Evolutionary conservation across 805 yeast genomes (phyloP).

Genomic region (Diddensiella santjacobensis): DNA sequence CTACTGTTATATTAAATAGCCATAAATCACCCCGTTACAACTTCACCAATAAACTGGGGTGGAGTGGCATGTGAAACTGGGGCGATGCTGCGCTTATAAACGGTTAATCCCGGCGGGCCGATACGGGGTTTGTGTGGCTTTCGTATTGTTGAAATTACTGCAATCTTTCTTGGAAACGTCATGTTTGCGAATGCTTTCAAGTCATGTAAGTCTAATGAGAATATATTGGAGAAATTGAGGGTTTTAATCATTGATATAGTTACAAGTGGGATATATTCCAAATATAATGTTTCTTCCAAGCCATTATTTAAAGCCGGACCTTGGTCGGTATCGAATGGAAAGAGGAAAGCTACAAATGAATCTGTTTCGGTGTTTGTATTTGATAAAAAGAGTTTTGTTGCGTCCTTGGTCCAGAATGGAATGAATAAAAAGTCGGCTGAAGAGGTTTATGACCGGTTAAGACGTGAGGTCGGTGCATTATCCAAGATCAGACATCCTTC

Average conservation of each 20-base stretch:
- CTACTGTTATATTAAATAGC: no score
- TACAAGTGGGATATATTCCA: constrained; percentile 30
- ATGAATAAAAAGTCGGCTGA: constrained; percentile 47
- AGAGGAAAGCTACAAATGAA: constrained; percentile 46
- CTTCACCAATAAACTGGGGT: no score
- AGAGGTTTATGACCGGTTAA: constrained; percentile 63
- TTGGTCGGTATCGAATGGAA: constrained; percentile 86
- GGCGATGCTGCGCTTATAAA: no score
- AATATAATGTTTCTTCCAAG: constrained; percentile 64
- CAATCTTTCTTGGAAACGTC: no score
- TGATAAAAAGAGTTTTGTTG: constrained; percentile 73
- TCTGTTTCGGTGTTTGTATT: constrained; percentile 79
- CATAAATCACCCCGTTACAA: no score
- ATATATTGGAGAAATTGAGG: background rate
- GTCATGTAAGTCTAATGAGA: constrained; percentile 20
- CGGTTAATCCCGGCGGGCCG: no score
- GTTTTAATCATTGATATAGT: no score
- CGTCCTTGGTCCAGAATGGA: constrained; percentile 48
- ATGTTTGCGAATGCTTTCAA: constrained; percentile 23
- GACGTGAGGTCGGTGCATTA: constrained; percentile 64
- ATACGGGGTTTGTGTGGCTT: no score
- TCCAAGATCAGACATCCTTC: constrained; percentile 88
- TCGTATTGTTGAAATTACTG: no score
- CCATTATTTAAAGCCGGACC: constrained; percentile 73
- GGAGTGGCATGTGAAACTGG: no score